These are phyloP conservation scores for Miscanthus sacchariflorus DNA, from an alignment of 202 grass and related monocot genomes.

Conservation along the genomic window DNA sequence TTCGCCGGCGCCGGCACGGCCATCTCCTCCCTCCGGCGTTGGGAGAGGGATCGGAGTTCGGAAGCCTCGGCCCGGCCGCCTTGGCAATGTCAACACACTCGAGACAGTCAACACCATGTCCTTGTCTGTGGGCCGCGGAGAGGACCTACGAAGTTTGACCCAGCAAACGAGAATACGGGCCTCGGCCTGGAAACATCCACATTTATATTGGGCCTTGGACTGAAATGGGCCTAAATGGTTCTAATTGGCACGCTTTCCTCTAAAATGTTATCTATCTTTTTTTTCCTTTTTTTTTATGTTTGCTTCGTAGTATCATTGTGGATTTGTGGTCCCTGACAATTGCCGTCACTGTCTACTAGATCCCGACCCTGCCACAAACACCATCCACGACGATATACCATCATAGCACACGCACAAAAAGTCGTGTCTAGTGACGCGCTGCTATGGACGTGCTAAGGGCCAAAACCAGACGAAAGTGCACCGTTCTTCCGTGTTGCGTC, in stretches of 20 bases:
- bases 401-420: background rate
- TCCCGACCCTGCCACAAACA: no score
- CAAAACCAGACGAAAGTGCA: background rate
- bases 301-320: no score
- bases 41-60: constrained; percentile 14
- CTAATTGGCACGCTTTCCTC: background rate
- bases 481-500: background rate
- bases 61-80: background rate
- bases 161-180: background rate
- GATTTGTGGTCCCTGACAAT: background rate
- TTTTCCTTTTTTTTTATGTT: no score
- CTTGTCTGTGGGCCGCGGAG: background rate
- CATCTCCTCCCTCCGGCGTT: constrained; percentile 44
- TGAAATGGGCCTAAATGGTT: background rate
- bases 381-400: background rate
- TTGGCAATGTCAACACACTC: constrained; percentile 7
- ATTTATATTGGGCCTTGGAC: background rate
- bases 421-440: background rate
- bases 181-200: background rate
- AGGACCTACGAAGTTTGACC: background rate
- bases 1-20: constrained; percentile 65
- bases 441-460: background rate
- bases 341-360: background rate
- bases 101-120: background rate
- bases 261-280: background rate